These are phyloP conservation scores for Gentiana macrophylla DNA, from an alignment of 257 asterid species.

Conservation along the genomic window DNA sequence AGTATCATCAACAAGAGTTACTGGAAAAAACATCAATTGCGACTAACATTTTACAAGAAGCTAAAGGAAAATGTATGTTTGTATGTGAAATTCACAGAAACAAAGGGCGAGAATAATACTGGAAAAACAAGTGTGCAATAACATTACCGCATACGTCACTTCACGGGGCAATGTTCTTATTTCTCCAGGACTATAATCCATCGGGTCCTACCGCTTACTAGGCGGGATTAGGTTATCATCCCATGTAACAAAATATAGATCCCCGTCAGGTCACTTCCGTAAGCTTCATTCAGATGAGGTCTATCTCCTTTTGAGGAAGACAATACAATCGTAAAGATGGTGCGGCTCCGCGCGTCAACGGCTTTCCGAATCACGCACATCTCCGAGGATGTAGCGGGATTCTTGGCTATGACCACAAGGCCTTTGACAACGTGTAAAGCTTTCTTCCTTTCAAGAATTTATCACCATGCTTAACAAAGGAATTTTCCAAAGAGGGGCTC, in stretches of 20 bases:
- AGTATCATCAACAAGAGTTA: not conserved
- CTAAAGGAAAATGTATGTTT: not conserved
- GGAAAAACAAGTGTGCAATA: slow-evolving; percentile 2
- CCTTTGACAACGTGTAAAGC: slow-evolving; percentile 50
- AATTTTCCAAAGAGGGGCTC: slow-evolving; percentile 48
- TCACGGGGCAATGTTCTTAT: slow-evolving; percentile 34
- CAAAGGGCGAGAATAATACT: not conserved
- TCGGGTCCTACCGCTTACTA: slow-evolving; percentile 55
- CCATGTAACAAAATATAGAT: slow-evolving; percentile 87
- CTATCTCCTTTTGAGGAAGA: slow-evolving; percentile 78
- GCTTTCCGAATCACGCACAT: slow-evolving; percentile 83
- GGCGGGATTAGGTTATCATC: slow-evolving; percentile 88
- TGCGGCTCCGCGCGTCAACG: slow-evolving; percentile 43
- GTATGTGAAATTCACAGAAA: not conserved
- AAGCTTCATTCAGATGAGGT: slow-evolving; percentile 88
- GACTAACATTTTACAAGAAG: not conserved
- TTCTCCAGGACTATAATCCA: slow-evolving; percentile 67
- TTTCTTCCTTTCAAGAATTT: slow-evolving; percentile 36
- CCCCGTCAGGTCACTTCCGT: slow-evolving; percentile 98
- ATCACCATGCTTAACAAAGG: slow-evolving; percentile 63
- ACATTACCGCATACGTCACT: slow-evolving; percentile 38
- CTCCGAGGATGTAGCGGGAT: slow-evolving; percentile 96
- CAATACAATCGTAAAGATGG: slow-evolving; percentile 70
- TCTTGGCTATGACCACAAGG: slow-evolving; percentile 73
- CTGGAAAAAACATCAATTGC: not conserved